These are phyloP conservation scores for Stephanocyclus meneghinianus DNA, from an alignment of 352 stramenopile genomes.

Conservation along the genomic window DNA sequence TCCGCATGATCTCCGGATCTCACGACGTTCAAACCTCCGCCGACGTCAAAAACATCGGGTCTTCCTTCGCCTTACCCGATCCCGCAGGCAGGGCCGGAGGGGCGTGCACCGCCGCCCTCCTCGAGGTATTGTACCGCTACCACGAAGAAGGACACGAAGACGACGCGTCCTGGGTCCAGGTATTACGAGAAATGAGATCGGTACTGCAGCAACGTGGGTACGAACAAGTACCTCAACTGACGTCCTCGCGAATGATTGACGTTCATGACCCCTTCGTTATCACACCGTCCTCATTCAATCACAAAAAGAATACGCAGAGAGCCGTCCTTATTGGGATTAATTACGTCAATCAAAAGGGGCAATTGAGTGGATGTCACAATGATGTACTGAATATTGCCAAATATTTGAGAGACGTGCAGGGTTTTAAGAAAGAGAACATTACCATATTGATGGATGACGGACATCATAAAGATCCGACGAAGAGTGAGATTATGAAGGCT, in stretches of 20 bases:
- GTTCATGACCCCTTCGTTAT: slow-evolving; percentile 58
- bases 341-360: slow-evolving; percentile 52
- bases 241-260: slow-evolving; percentile 56
- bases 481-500: slow-evolving; percentile 56
- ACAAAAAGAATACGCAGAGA: slow-evolving; percentile 40
- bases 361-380: slow-evolving; percentile 67
- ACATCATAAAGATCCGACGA: slow-evolving; percentile 52
- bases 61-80: slow-evolving; percentile 58
- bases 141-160: slow-evolving; percentile 33
- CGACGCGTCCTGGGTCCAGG: slow-evolving; percentile 27
- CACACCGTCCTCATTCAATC: slow-evolving; percentile 33
- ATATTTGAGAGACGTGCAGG: slow-evolving; percentile 57
- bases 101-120: slow-evolving; percentile 60
- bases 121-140: slow-evolving; percentile 51
- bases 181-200: slow-evolving; percentile 35
- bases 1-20: slow-evolving; percentile 50
- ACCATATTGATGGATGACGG: slow-evolving; percentile 72
- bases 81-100: slow-evolving; percentile 52
- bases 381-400: slow-evolving; percentile 67
- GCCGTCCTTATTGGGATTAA: slow-evolving; percentile 72
- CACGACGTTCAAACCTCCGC: slow-evolving; percentile 54
- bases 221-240: slow-evolving; percentile 60
- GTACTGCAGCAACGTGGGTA: slow-evolving; percentile 40
- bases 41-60: slow-evolving; percentile 56
- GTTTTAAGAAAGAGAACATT: slow-evolving; percentile 63